Base-by-base conservation (phyloP, 306 rosid species). In the Dalbergia oliveri region DNA sequence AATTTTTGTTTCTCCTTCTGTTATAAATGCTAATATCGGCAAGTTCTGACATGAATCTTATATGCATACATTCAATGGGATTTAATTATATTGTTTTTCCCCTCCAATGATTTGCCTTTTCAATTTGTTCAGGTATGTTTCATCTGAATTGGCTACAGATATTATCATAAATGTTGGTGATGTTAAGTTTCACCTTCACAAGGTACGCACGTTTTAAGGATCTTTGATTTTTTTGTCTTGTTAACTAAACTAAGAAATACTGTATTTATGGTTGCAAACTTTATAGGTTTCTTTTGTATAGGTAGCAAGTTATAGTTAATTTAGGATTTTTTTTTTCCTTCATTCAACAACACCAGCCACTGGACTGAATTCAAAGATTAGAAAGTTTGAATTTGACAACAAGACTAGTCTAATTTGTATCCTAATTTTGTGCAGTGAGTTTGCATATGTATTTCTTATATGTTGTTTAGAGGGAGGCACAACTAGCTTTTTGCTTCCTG, bases 111-210 rank as follows among this genome's bases (percentile, higher is more conserved):
- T 60, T 84, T 60, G 10, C 43, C 68, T 53, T 62, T 62, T 66
- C n/a, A 77, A 33, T 43, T 47, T 78, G 12, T 68, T 86, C 89
- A 96, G 99, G 89, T 87, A 89, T 60, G 89, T 93, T 37, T 89
- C 97, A 37, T 93, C 98, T 83, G 98, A 96, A 79, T 67, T 96
- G 88, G 87, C 91, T 41, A 87, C 99, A 0, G 99, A 96, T 84
- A 85, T 89, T 69, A 70, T 86, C 72, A 82, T 96, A 76, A 88
- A 73, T 79, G 91, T 91, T 37, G 94, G 93, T 65, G 98, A 89
- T 74, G 94, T 93, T 35, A 93, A 91, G 87, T 96, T 96, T 87
- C 76, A 68, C 83, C 97, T 93, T 57, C 99, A 96, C 86, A 96
- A 91, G 97, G 99, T 93, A 88, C 69, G 19, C 18, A 18, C 11